phyloP scores from a whole-genome alignment of 306 rosid species.

The Sechiopsis laciniata region DNA sequence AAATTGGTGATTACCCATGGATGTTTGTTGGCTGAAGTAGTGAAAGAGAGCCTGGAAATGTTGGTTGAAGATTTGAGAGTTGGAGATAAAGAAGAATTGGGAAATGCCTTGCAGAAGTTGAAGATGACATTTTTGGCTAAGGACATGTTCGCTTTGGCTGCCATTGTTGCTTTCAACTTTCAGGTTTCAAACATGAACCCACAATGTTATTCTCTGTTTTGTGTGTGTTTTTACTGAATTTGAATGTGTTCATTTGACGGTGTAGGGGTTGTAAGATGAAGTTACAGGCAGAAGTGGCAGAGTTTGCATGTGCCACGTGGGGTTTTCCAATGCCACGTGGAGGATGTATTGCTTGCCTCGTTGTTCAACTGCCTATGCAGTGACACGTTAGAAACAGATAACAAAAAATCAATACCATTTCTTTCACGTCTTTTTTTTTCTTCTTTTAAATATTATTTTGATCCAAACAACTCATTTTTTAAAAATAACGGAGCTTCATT shows the following conservation, averaged over 20 bases:
- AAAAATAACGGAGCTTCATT: too few species aligned
- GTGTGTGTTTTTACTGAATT: not conserved
- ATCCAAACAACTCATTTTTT: too few species aligned
- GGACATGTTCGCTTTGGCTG: constrained; percentile 24
- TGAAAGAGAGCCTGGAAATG: constrained; percentile 45
- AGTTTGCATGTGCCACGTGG: constrained; percentile 26
- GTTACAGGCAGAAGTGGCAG: constrained; percentile 17
- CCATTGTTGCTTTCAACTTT: constrained; percentile 5
- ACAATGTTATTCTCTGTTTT: not conserved
- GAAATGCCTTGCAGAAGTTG: constrained; percentile 49
- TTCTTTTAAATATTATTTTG: too few species aligned
- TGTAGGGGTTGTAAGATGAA: not conserved
- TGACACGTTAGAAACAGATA: constrained; percentile 19
- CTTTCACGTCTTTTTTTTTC: too few species aligned
- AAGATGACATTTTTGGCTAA: constrained; percentile 37
- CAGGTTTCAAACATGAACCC: not conserved
- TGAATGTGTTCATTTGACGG: constrained; percentile 1
- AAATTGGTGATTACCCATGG: constrained; percentile 30
- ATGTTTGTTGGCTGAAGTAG: constrained; percentile 37
- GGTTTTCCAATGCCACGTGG: constrained; percentile 14
- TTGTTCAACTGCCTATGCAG: not conserved
- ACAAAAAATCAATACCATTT: too few species aligned
- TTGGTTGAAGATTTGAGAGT: constrained; percentile 30
- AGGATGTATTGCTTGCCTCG: not conserved
- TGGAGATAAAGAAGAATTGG: too few species aligned